These are phyloP conservation scores for Xylaria sp. DNA, from an alignment of 2,329 filamentous ascomycete genomes.

Conservation along the genomic window DNA sequence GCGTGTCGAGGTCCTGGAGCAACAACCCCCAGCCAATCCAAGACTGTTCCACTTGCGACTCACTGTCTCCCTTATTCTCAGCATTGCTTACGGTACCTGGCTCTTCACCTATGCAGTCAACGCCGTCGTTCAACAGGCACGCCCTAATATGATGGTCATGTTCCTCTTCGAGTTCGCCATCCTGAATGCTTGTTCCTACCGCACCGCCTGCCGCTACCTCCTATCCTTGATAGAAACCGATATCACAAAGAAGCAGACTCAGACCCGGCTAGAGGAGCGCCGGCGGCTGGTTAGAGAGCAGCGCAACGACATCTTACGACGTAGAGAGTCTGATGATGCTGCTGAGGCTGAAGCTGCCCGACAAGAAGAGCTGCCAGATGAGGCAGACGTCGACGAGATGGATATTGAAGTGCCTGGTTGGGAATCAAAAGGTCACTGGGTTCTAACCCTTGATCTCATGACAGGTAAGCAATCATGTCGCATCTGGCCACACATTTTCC, in stretches of 20 bases:
- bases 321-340: conserved; percentile 59
- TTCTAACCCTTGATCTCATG: conserved; percentile 86
- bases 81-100: conserved; percentile 80
- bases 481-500: neutral
- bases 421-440: conserved; percentile 94
- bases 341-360: conserved; percentile 61
- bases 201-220: conserved; percentile 81
- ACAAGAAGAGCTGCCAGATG: conserved; percentile 66
- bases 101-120: conserved; percentile 85
- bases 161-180: conserved; percentile 98
- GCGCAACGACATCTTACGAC: conserved; percentile 63
- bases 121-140: conserved; percentile 85
- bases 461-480: conserved; percentile 68
- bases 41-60: conserved; percentile 87
- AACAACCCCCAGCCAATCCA: conserved; percentile 91
- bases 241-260: conserved; percentile 79
- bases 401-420: conserved; percentile 95
- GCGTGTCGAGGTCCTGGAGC: conserved; percentile 91
- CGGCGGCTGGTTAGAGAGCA: conserved; percentile 74
- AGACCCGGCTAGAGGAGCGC: conserved; percentile 73
- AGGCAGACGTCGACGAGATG: conserved; percentile 88
- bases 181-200: conserved; percentile 80
- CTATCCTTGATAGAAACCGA: conserved; percentile 82
- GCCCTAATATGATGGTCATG: conserved; percentile 99
- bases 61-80: conserved; percentile 80